Conservation (phyloP, 1,139 yeast genomes). For the Keqinozyma sinolaborantium region DNA sequence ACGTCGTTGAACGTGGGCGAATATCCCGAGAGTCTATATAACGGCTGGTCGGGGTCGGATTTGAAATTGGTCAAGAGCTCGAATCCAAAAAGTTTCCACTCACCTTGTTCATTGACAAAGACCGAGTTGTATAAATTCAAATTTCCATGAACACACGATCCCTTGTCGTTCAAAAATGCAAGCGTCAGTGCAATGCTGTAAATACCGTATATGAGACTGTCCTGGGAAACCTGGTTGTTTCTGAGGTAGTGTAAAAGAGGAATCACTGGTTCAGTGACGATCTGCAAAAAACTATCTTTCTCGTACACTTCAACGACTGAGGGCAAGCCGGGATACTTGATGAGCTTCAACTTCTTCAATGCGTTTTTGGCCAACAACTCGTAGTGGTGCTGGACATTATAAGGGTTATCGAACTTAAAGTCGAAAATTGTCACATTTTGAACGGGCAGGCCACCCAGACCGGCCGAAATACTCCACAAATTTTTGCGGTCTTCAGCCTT, state of each 20-base stretch:
- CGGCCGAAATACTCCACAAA: constrained; percentile 50
- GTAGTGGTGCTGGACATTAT: constrained; percentile 22
- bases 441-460: too few species aligned
- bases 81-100: constrained; percentile 84
- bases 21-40: constrained; percentile 26
- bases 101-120: constrained; percentile 65
- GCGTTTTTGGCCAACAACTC: constrained; percentile 60
- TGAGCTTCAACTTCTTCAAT: constrained; percentile 58
- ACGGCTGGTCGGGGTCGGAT: constrained; percentile 49
- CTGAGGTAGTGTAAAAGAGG: constrained; percentile 47
- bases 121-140: constrained; percentile 54
- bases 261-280: constrained; percentile 74
- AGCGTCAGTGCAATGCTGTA: constrained; percentile 54
- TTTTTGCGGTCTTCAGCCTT: constrained; percentile 15
- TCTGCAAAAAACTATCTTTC: constrained; percentile 55
- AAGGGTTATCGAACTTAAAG: constrained; percentile 48
- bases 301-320: constrained; percentile 69
- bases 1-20: constrained; percentile 7
- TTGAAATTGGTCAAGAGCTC: constrained; percentile 60
- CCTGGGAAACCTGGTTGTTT: constrained; percentile 20
- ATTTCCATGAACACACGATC: constrained; percentile 65
- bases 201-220: constrained; percentile 56
- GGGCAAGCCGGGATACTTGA: constrained; percentile 78
- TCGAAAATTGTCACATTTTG: constrained; percentile 62
- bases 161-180: constrained; percentile 60